Percentiles rank a stretch among this genome's conserved stretches.
phyloP scores from a whole-genome alignment of 371 early-diverging fungal genomes.

The Actinomucor elegans region DNA sequence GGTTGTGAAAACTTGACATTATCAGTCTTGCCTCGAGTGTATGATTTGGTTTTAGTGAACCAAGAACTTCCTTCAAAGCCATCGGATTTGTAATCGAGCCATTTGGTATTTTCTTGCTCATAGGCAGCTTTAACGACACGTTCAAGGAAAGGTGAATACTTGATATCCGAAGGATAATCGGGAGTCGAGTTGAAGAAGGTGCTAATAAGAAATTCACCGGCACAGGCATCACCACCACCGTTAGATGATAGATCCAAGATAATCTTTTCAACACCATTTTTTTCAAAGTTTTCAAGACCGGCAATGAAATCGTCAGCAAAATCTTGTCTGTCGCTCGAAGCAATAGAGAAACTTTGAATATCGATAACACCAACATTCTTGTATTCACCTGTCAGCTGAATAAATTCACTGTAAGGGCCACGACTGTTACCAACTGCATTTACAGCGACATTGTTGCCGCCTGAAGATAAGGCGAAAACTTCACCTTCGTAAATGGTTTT shows the following conservation, averaged over 20 bases:
- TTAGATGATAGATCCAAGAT: slow-evolving; percentile 50
- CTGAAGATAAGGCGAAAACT: slow-evolving; percentile 24
- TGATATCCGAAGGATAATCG: slow-evolving; percentile 48
- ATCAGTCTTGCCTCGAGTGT: slow-evolving; percentile 26
- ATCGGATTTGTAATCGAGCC: slow-evolving; percentile 41
- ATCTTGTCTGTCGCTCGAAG: slow-evolving; percentile 31
- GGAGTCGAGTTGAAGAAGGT: slow-evolving; percentile 46
- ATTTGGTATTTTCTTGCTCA: slow-evolving; percentile 37
- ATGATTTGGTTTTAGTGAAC: slow-evolving; percentile 33
- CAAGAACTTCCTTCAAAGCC: slow-evolving; percentile 25
- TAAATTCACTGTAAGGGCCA: slow-evolving; percentile 41
- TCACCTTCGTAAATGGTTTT: slow-evolving; percentile 39
- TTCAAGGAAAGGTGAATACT: slow-evolving; percentile 45
- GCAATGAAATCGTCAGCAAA: slow-evolving; percentile 36
- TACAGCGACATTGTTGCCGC: slow-evolving; percentile 15
- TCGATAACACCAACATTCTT: slow-evolving; percentile 48
- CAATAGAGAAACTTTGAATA: slow-evolving; percentile 50
- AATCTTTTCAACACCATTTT: slow-evolving; percentile 43
- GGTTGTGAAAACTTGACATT: slow-evolving; percentile 45
- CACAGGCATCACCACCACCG: slow-evolving; percentile 56
- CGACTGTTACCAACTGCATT: slow-evolving; percentile 24
- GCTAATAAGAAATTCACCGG: slow-evolving; percentile 51
- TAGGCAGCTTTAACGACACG: slow-evolving; percentile 43
- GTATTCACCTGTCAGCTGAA: slow-evolving; percentile 25
- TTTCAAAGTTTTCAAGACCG: slow-evolving; percentile 39